These are phyloP conservation scores for Solanum bukasovii DNA, from an alignment of 257 asterid species.

Conservation along the genomic window DNA sequence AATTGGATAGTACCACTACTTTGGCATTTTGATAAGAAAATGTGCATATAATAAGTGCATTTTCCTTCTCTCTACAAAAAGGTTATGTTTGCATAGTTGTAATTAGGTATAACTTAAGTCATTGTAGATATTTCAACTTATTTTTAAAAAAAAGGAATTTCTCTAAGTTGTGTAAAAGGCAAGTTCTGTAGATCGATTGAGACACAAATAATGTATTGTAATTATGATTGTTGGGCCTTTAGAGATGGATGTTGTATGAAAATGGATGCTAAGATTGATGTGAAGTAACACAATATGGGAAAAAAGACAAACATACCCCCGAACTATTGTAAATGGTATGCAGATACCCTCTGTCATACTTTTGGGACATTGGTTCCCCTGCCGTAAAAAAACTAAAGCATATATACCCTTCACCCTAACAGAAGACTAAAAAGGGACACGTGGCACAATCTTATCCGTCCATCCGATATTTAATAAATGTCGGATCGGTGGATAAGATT, in stretches of 20 bases:
- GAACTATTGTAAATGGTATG: no score
- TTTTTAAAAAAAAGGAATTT: background rate
- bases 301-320: no score
- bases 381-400: no score
- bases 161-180: background rate
- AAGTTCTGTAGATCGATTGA: background rate
- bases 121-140: background rate
- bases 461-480: no score
- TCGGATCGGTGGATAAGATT: no score
- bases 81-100: background rate
- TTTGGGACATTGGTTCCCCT: no score
- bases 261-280: background rate
- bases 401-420: no score
- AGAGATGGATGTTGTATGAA: background rate
- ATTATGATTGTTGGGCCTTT: background rate
- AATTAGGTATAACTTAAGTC: background rate
- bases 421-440: no score
- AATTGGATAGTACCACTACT: background rate
- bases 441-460: no score
- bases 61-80: background rate
- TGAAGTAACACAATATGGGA: no score
- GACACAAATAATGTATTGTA: background rate
- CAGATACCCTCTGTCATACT: no score
- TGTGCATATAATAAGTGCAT: background rate
- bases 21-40: background rate